Base-by-base conservation (phyloP, 768 basidiomycete genomes). In the Trametes maxima region DNA sequence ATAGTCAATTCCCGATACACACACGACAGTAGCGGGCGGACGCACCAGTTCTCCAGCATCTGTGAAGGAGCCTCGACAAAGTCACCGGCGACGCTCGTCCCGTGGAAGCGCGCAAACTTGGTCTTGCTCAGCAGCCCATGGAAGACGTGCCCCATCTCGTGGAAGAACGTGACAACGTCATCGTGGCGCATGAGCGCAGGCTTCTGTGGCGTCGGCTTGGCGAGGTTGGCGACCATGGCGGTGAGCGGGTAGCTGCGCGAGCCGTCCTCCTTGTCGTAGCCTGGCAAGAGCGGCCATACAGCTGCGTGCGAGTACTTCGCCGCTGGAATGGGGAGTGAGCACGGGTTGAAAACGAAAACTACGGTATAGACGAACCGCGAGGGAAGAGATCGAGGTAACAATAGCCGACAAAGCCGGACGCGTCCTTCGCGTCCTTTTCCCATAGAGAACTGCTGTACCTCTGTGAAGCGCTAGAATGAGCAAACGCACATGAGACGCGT, bases 31-130 rank as follows among this genome's bases (percentile, higher is more conserved):
- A 3, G 28, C 3, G 16, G 21, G 6, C 5, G n/a, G 5, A 65
- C 74, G 17, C 47, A 87, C 93, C 93, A 95, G 68, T 94, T 92
- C 75, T 95, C 94, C 62, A 94, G 77, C 93, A 94, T 94, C 76
- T 95, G 92, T 17, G 88, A 90, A 0, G 93, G 94, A 2, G 93
- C 93, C 74, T 95, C 92, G 11, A 93, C 92, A 63, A 93, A 93
- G 72, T 94, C 92, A 5, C 88, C 75, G 28, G 65, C 65, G 36
- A 67, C 68, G 43, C 59, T 64, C 35, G 90, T 93, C 19, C 93
- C 92, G 65, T 94, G 92, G 84, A 94, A 95, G 14, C 87, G 78
- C 21, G 85, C 75, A 70, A 85, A 94, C 61, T 80, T 82, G 35
- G 91, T 92, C 60, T 76, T 79, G 67, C 86, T 88, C 50, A 92